Conservation (phyloP, 768 basidiomycete genomes). For the Chalciporus piperatus region DNA sequence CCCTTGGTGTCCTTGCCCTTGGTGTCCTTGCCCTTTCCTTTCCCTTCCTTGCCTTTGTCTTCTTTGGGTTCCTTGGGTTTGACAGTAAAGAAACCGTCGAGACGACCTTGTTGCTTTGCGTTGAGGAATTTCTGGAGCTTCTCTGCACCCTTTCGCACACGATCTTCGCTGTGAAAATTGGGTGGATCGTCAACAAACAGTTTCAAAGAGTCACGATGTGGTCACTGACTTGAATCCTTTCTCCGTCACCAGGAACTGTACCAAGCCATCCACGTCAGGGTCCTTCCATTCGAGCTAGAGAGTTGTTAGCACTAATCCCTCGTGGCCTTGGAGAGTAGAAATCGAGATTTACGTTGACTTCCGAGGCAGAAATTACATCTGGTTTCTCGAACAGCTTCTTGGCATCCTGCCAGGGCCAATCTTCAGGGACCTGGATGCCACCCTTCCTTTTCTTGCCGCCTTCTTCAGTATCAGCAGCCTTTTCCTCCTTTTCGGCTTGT, state of each 20-base stretch:
- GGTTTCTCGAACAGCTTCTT: slow-evolving; percentile 88
- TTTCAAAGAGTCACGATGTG: background rate
- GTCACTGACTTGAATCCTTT: slow-evolving; percentile 89
- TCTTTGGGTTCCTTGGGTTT: slow-evolving; percentile 58
- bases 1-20: slow-evolving; percentile 43
- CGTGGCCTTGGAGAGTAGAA: background rate
- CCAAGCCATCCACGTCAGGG: slow-evolving; percentile 90
- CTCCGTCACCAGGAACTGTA: slow-evolving; percentile 89
- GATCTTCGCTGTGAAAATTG: slow-evolving; percentile 76
- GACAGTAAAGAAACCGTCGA: slow-evolving; percentile 92
- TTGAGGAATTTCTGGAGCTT: slow-evolving; percentile 85
- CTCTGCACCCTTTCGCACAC: slow-evolving; percentile 92
- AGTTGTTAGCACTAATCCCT: slow-evolving; percentile 1
- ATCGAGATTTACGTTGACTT: slow-evolving; percentile 65
- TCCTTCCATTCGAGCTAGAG: slow-evolving; percentile 87
- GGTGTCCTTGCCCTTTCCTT: slow-evolving; percentile 42
- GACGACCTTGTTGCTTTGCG: slow-evolving; percentile 92
- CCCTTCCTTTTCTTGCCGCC: slow-evolving; percentile 59
- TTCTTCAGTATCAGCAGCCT: slow-evolving; percentile 40
- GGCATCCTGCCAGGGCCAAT: slow-evolving; percentile 97
- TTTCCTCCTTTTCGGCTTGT: slow-evolving; percentile 40
- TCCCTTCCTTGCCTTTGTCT: slow-evolving; percentile 40
- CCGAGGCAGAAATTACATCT: slow-evolving; percentile 81
- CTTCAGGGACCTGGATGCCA: slow-evolving; percentile 77
- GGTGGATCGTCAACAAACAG: background rate